These are phyloP conservation scores for Podila epicladia DNA, from an alignment of 192 early-diverging fungal species.

Conservation along the genomic window DNA sequence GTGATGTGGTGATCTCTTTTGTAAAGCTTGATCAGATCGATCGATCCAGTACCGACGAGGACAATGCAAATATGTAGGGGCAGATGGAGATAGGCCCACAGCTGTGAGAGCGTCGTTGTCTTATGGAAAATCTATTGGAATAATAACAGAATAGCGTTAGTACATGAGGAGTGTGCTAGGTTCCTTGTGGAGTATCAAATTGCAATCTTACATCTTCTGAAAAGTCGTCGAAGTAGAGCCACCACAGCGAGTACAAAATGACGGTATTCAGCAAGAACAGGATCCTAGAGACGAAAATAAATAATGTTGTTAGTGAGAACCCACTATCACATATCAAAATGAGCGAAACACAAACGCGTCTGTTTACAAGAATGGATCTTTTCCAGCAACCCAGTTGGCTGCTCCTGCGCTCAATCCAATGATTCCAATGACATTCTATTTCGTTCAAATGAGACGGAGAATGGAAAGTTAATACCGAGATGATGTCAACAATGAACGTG, in stretches of 20 bases:
- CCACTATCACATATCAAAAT: background rate
- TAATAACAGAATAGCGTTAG: background rate
- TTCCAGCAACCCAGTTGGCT: slow-evolving; percentile 11
- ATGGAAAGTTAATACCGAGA: background rate
- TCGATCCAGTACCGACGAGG: slow-evolving; percentile 49
- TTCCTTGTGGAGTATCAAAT: too few relatives aligned
- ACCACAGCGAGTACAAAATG: slow-evolving; percentile 59
- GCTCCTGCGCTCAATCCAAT: slow-evolving; percentile 29
- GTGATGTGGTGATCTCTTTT: slow-evolving; percentile 28
- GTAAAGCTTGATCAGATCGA: slow-evolving; percentile 42
- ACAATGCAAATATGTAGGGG: slow-evolving; percentile 58
- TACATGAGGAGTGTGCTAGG: background rate
- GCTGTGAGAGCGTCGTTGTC: slow-evolving; percentile 39
- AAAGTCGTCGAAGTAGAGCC: slow-evolving; percentile 65
- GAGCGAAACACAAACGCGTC: background rate
- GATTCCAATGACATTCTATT: slow-evolving; percentile 34
- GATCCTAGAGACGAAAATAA: background rate
- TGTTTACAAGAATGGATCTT: slow-evolving; percentile 21
- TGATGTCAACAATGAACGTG: too few relatives aligned
- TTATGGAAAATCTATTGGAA: slow-evolving; percentile 26
- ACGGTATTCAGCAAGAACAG: slow-evolving; percentile 25
- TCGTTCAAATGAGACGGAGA: background rate
- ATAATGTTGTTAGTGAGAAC: background rate
- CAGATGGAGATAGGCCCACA: slow-evolving; percentile 60
- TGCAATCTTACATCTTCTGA: slow-evolving; percentile 51